Evolutionary conservation across 495 filamentous ascomycete species (phyloP).

Genomic region (Tricharina praecox): DNA sequence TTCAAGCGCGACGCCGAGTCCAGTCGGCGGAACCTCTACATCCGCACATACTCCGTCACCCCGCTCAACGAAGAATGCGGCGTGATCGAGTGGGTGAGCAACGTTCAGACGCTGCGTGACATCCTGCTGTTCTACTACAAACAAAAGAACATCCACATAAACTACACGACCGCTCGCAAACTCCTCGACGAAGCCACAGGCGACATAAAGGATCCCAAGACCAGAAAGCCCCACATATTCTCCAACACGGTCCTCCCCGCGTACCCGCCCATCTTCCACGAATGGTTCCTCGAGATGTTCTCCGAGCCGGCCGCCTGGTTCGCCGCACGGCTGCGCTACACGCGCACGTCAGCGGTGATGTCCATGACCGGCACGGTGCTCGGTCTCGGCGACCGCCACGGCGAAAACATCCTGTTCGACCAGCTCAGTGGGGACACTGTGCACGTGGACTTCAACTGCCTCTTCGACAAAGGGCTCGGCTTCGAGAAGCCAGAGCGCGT

Average conservation of each 20-base stretch:
- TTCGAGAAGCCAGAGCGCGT: constrained; percentile 91
- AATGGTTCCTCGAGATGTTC: constrained; percentile 93
- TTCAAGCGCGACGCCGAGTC: constrained; percentile 80
- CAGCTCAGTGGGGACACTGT: constrained; percentile 85
- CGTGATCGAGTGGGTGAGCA: constrained; percentile 97
- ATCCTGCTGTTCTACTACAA: constrained; percentile 50
- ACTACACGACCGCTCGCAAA: constrained; percentile 33
- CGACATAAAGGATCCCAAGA: constrained; percentile 30
- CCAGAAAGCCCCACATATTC: constrained; percentile 44
- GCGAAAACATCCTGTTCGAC: constrained; percentile 91
- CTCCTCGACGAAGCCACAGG: constrained; percentile 35
- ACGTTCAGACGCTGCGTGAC: constrained; percentile 80
- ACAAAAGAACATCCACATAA: constrained; percentile 17
- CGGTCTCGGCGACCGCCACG: constrained; percentile 88
- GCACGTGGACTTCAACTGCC: constrained; percentile 98
- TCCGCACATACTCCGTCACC: constrained; percentile 92
- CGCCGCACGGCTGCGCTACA: constrained; percentile 72
- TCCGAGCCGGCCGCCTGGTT: constrained; percentile 88
- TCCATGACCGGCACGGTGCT: constrained; percentile 92
- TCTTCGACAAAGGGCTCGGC: constrained; percentile 95
- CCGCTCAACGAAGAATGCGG: constrained; percentile 96
- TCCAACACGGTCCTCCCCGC: constrained; percentile 45
- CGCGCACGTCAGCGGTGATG: constrained; percentile 89
- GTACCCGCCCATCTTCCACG: constrained; percentile 68
- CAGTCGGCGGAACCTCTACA: constrained; percentile 51